Evolutionary conservation across 352 stramenopile species (phyloP).

Genomic region (Globisporangium middletonii): DNA sequence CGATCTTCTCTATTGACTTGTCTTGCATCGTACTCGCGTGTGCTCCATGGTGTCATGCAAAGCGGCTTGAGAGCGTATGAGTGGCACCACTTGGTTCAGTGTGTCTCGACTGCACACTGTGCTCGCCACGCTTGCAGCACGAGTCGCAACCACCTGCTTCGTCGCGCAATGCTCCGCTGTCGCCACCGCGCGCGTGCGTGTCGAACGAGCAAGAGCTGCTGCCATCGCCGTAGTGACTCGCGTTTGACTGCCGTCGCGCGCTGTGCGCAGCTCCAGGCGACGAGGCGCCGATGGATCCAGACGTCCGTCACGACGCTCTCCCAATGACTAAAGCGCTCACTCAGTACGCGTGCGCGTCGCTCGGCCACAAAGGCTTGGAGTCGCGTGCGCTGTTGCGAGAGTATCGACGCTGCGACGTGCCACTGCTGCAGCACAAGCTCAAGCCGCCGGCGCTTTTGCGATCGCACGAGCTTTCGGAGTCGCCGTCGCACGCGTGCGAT

Average conservation of each 20-base stretch:
- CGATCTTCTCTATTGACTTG: no score
- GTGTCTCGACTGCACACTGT: no score
- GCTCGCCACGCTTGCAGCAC: no score
- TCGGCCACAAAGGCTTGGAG: constrained; percentile 11
- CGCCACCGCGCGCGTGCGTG: no score
- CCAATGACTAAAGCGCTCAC: constrained; percentile 30
- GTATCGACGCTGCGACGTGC: background rate
- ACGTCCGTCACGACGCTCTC: constrained; percentile 44
- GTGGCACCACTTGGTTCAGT: no score
- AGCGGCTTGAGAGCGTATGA: no score
- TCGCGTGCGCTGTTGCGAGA: background rate
- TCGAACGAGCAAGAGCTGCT: constrained; percentile 10
- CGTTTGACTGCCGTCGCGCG: constrained; percentile 1
- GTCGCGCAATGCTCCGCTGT: background rate
- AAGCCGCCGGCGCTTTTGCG: background rate
- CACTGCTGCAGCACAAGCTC: constrained; percentile 1
- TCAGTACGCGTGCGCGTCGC: constrained; percentile 9
- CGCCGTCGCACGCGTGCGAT: constrained; percentile 8
- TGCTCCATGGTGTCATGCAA: no score
- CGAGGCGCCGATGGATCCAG: constrained; percentile 28
- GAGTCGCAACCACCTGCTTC: background rate
- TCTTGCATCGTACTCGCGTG: no score
- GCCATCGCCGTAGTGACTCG: constrained; percentile 14
- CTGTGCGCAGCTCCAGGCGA: constrained; percentile 17
- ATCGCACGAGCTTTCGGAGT: constrained; percentile 9